Percentiles rank a stretch among this genome's conserved stretches.
These are phyloP conservation scores for Simplicillium aogashimaense DNA, from an alignment of 2,329 filamentous ascomycete genomes.

Conservation along the genomic window DNA sequence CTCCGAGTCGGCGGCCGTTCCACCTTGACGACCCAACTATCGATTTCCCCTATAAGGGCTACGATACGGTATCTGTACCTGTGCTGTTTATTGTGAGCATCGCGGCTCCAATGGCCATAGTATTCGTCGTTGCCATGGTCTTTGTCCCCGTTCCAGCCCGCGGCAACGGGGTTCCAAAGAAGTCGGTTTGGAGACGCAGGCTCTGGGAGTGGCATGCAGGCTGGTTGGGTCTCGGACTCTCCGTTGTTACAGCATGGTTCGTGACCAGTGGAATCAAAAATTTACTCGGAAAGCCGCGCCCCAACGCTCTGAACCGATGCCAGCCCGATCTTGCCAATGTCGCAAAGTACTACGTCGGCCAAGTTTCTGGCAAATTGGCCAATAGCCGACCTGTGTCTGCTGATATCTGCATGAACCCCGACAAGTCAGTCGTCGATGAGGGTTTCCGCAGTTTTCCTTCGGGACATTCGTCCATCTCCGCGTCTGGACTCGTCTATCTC, in stretches of 20 bases:
- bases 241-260: conserved; percentile 55
- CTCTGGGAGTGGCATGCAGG: conserved; percentile 72
- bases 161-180: no score
- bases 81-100: conserved; percentile 43
- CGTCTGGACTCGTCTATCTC: conserved; percentile 64
- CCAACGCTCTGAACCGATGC: conserved; percentile 65
- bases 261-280: conserved; percentile 70
- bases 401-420: conserved; percentile 56
- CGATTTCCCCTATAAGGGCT: conserved; percentile 48
- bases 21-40: conserved; percentile 55
- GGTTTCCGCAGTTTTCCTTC: conserved; percentile 58
- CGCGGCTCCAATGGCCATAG: conserved; percentile 23
- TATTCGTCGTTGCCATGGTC: conserved; percentile 54
- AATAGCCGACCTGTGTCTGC: conserved; percentile 37
- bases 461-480: conserved; percentile 42
- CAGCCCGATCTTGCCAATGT: conserved; percentile 53
- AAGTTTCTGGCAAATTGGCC: conserved; percentile 43
- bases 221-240: conserved; percentile 63
- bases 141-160: conserved; percentile 23
- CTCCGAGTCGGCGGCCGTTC: conserved; percentile 52
- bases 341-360: conserved; percentile 42
- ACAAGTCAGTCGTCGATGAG: conserved; percentile 47
- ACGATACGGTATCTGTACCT: conserved; percentile 56
- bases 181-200: conserved; percentile 53
- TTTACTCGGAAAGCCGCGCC: conserved; percentile 48